Percentiles rank a stretch among this genome's conserved stretches.
phyloP scores from a whole-genome alignment of 768 basidiomycete species.

The Lepiota brunneoincarnata region DNA sequence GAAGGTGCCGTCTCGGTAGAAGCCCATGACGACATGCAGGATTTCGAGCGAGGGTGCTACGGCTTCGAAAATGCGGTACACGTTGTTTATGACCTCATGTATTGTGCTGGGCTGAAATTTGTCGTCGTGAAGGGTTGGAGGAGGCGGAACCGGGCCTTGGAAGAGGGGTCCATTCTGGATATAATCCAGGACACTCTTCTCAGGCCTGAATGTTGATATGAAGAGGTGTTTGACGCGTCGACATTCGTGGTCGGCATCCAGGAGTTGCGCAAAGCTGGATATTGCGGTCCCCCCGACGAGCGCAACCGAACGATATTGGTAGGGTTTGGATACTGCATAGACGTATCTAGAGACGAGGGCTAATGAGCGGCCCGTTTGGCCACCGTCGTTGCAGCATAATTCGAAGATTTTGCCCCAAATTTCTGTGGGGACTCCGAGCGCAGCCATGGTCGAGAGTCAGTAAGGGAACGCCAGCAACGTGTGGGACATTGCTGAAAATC shows the following conservation, averaged over 20 bases:
- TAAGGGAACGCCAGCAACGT: background rate
- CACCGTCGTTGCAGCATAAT: constrained; percentile 12
- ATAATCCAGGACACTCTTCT: background rate
- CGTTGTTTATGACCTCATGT: constrained; percentile 6
- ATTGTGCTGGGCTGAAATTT: background rate
- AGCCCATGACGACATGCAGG: constrained; percentile 9
- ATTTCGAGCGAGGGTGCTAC: constrained; percentile 10
- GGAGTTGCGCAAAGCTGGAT: constrained; percentile 3
- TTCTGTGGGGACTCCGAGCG: constrained; percentile 8
- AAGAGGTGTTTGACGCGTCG: constrained; percentile 13
- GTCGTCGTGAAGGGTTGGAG: background rate
- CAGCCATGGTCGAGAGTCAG: background rate
- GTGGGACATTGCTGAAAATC: background rate
- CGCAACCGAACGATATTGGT: constrained; percentile 9
- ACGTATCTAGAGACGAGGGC: constrained; percentile 11
- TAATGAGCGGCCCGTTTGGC: constrained; percentile 15
- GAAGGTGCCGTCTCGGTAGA: constrained; percentile 14
- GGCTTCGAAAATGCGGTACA: constrained; percentile 12
- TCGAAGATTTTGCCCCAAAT: constrained; percentile 15
- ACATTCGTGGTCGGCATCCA: constrained; percentile 2
- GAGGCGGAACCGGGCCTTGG: background rate
- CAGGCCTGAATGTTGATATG: constrained; percentile 10
- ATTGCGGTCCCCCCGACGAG: constrained; percentile 6
- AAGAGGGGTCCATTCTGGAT: background rate
- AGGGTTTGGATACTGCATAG: constrained; percentile 11